A percentile compares a stretch with the other conserved stretches of the same genome.
These are phyloP conservation scores for Phytophthora pini DNA, from an alignment of 352 stramenopile genomes.

Conservation along the genomic window DNA sequence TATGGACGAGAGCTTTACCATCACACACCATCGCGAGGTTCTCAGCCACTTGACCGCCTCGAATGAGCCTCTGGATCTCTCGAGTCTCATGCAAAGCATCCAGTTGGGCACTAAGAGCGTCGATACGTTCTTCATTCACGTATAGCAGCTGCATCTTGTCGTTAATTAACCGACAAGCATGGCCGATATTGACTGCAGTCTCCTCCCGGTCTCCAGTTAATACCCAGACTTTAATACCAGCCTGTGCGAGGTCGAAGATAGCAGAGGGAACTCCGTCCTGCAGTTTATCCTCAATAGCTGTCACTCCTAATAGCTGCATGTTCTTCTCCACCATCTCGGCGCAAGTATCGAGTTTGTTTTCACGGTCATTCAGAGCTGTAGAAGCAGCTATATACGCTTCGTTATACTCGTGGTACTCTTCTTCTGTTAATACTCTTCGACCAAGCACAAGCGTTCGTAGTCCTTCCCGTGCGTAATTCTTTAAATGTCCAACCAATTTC, in stretches of 20 bases:
- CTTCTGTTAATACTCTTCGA: slow-evolving; percentile 46
- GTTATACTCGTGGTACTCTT: slow-evolving; percentile 71
- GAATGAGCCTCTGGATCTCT: slow-evolving; percentile 54
- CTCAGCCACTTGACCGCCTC: slow-evolving; percentile 37
- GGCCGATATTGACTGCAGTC: slow-evolving; percentile 98
- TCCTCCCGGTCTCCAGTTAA: slow-evolving; percentile 98
- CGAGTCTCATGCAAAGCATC: slow-evolving; percentile 49
- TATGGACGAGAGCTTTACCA: slow-evolving; percentile 68
- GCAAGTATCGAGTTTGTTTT: slow-evolving; percentile 58
- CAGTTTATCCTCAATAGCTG: slow-evolving; percentile 97
- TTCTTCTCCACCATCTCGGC: slow-evolving; percentile 73
- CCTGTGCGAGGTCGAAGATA: slow-evolving; percentile 92
- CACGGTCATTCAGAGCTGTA: slow-evolving; percentile 56
- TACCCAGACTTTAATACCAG: slow-evolving; percentile 98
- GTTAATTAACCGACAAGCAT: slow-evolving; percentile 80
- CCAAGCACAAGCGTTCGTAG: slow-evolving; percentile 84
- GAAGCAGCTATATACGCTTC: slow-evolving; percentile 57
- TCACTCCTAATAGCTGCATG: slow-evolving; percentile 91
- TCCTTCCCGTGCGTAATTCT: slow-evolving; percentile 75
- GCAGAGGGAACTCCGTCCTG: slow-evolving; percentile 94
- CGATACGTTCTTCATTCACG: slow-evolving; percentile 58
- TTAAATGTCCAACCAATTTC: slow-evolving; percentile 54
- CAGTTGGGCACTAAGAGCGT: slow-evolving; percentile 52
- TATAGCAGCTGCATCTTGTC: slow-evolving; percentile 75
- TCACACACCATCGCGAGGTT: slow-evolving; percentile 74